phyloP scores from a whole-genome alignment of 2,329 filamentous ascomycete genomes.

The Lachnellula hyalina region DNA sequence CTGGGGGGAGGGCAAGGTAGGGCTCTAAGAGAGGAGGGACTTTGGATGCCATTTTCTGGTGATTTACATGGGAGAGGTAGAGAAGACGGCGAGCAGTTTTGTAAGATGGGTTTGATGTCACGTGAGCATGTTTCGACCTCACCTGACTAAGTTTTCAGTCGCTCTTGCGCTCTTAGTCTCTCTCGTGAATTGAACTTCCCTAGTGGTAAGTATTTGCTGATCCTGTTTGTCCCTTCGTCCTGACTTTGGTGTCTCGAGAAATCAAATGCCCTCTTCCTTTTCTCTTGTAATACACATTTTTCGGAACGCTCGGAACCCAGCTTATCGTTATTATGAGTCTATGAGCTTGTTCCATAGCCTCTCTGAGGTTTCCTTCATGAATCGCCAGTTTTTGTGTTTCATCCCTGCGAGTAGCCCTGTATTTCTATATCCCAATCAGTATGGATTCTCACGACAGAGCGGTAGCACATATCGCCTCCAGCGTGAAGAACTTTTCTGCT shows the following conservation, averaged over 20 bases:
- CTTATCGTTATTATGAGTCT: background rate
- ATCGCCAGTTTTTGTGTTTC: too few relatives aligned
- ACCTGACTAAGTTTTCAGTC: background rate
- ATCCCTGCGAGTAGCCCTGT: too few relatives aligned
- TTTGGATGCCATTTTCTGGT: slow-evolving; percentile 24
- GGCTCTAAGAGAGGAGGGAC: slow-evolving; percentile 58
- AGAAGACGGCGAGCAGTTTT: background rate
- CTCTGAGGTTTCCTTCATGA: background rate
- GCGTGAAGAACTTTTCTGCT: slow-evolving; percentile 16
- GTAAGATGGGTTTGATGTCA: background rate
- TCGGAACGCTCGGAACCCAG: background rate
- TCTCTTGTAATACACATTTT: background rate
- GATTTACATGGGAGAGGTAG: background rate
- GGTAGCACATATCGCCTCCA: slow-evolving; percentile 17
- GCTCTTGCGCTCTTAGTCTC: background rate
- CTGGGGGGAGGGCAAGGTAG: slow-evolving; percentile 53
- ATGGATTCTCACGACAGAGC: slow-evolving; percentile 22
- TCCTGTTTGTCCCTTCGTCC: background rate
- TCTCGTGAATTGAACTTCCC: background rate
- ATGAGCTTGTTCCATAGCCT: background rate
- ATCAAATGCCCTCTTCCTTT: background rate
- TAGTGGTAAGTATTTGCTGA: background rate
- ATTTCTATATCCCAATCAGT: background rate
- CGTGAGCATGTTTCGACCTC: background rate
- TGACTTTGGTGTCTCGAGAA: background rate